These are phyloP conservation scores for Epichloe brachyelytri DNA, from an alignment of 2,329 filamentous ascomycete species.

Conservation along the genomic window DNA sequence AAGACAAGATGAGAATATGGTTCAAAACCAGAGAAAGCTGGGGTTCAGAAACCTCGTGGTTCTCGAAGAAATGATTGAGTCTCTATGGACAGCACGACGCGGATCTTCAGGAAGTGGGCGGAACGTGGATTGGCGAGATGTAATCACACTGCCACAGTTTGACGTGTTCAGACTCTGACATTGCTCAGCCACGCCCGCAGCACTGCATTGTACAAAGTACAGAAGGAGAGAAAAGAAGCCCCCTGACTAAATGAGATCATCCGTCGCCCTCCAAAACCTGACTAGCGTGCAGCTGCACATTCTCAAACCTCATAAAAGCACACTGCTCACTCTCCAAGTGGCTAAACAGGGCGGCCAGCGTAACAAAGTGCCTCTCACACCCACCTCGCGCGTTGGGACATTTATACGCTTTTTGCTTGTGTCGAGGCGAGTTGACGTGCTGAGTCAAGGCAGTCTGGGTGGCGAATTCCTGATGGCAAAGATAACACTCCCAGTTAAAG, in stretches of 20 bases:
- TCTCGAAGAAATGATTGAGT: constrained; percentile 17
- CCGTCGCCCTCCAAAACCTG: neutral
- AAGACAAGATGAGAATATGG: constrained; percentile 17
- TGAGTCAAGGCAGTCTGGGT: constrained; percentile 24
- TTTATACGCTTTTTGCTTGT: constrained; percentile 26
- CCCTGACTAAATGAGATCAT: constrained; percentile 4
- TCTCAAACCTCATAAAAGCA: constrained; percentile 22
- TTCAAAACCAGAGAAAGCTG: constrained; percentile 20
- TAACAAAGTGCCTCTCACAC: constrained; percentile 25
- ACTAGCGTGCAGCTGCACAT: constrained; percentile 16
- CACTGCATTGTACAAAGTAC: no score
- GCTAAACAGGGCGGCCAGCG: constrained; percentile 25
- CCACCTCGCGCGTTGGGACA: constrained; percentile 18
- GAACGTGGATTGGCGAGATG: constrained; percentile 20
- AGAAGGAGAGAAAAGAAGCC: no score
- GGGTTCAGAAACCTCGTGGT: constrained; percentile 21
- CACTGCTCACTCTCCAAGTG: constrained; percentile 33
- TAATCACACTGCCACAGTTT: constrained; percentile 19
- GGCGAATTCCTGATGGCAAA: constrained; percentile 34
- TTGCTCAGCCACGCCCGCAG: no score
- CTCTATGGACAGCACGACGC: constrained; percentile 17
- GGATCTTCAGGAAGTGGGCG: constrained; percentile 1
- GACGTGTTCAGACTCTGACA: constrained; percentile 15
- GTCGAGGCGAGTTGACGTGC: constrained; percentile 38
- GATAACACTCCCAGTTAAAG: constrained; percentile 8